A percentile compares a stretch with the other conserved stretches of the same genome.
phyloP scores from a whole-genome alignment of 257 asterid species.

The Capsicum baccatum region DNA sequence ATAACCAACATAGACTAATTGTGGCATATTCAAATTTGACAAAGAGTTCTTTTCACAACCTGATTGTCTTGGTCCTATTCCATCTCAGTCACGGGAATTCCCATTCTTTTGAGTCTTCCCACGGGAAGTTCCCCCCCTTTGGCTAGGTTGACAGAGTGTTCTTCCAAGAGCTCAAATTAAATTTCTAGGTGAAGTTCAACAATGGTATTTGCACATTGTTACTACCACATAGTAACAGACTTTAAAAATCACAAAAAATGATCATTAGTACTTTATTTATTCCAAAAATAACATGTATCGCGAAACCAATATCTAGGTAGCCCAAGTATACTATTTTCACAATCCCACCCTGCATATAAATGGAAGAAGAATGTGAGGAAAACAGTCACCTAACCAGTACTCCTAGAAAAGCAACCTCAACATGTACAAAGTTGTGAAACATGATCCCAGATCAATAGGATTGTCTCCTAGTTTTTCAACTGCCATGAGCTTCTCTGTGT shows the following conservation, averaged over 20 bases:
- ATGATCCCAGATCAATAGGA: background rate
- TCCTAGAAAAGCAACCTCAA: background rate
- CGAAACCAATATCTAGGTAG: background rate
- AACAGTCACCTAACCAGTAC: slow-evolving; percentile 7
- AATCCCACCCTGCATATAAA: background rate
- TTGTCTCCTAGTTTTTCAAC: background rate
- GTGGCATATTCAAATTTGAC: background rate
- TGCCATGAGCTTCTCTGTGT: slow-evolving; percentile 2
- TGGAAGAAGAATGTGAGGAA: background rate
- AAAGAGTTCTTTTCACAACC: background rate
- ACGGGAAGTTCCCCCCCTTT: background rate
- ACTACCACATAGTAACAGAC: background rate
- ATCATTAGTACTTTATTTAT: background rate
- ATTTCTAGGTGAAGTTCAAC: background rate
- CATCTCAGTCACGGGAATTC: background rate
- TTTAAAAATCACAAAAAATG: background rate
- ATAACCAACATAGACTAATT: background rate
- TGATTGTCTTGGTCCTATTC: background rate
- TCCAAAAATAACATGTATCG: background rate
- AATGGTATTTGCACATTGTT: background rate
- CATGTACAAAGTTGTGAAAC: background rate
- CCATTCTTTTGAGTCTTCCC: background rate
- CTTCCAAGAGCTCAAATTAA: background rate
- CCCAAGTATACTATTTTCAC: background rate
- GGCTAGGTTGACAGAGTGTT: background rate